Base-by-base conservation (phyloP, 1,284 basidiomycete genomes). In the Sanghuangporus sanghuang region DNA sequence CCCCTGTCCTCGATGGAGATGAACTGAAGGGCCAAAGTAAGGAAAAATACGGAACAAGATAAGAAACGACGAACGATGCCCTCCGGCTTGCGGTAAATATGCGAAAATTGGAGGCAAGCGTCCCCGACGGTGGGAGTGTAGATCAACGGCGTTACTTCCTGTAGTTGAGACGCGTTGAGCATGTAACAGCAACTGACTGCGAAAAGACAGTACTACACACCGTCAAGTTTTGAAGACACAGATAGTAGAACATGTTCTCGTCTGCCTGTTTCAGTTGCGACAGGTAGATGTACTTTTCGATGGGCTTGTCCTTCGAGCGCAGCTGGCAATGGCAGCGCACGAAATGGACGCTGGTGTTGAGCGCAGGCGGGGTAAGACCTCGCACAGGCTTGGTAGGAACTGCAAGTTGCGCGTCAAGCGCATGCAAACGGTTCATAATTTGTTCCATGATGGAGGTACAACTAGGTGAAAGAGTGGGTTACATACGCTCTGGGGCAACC, bases 51-150 rank as follows among this genome's bases (percentile, higher is more conserved):
- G 62, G 56, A 61, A 59, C n/a, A 38, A 38, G 52, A 18, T 67
- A 48, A 48, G 61, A 16, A 53, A n/a, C 59, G 67, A 79, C 84
- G 69, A 67, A 89, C 89, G 65, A 90, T 73, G 46, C 89, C 89
- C 73, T 95, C 93, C 0, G 93, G 89, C 48, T 86, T 83, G 65
- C 90, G 81, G 76, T 89, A 96, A 70, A 90, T 94, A 67, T 89
- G 84, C 11, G 88, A 90, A 77, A 86, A 93, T 71, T 93, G 89
- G 68, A 93, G 76, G 75, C 93, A 96, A 1, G 93, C 94, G 71
- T 95, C 92, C 48, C 95, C 96, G 52, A 98, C 94, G 48, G 86
- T 88, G 0, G 95, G 95, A 0, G 96, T 97, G 76, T 97, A 97
- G 67, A 96, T 93, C 67, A 96, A 79, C 50, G 94, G 89, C 23